A percentile compares a stretch with the other conserved stretches of the same genome.
Evolutionary conservation across 2,329 filamentous ascomycete species (phyloP).

Genomic region (Fusarium buharicum): DNA sequence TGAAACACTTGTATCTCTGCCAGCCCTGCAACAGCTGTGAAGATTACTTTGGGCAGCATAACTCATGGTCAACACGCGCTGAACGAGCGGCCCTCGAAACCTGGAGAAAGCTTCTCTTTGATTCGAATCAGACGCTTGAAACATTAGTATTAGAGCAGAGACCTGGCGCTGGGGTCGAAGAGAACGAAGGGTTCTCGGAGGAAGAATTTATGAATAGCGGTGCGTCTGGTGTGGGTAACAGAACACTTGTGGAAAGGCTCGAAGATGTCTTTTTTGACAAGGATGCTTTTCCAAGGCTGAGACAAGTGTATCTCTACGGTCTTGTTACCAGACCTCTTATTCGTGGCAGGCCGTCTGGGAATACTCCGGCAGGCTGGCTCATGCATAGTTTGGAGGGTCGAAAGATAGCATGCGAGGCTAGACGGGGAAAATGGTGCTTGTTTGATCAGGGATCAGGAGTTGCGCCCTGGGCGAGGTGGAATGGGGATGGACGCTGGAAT

Average conservation of each 20-base stretch:
- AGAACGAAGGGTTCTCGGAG: slow-evolving; percentile 18
- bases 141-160: slow-evolving; percentile 30
- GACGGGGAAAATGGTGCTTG: slow-evolving; percentile 18
- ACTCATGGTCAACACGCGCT: slow-evolving; percentile 14
- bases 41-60: slow-evolving; percentile 19
- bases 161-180: slow-evolving; percentile 8
- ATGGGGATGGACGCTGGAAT: slow-evolving; percentile 4
- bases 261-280: not conserved
- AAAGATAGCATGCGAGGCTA: slow-evolving; percentile 1
- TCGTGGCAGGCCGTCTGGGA: not conserved
- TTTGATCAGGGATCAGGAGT: slow-evolving; percentile 14
- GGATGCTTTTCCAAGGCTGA: not conserved
- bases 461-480: slow-evolving; percentile 12
- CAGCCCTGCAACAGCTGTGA: not conserved
- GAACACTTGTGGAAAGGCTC: not conserved
- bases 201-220: slow-evolving; percentile 17
- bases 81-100: not conserved
- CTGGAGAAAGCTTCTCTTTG: slow-evolving; percentile 6
- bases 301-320: slow-evolving; percentile 15
- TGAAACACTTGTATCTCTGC: slow-evolving; percentile 15
- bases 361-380: slow-evolving; percentile 4
- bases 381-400: not conserved
- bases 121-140: slow-evolving; percentile 7
- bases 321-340: not conserved
- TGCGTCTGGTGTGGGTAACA: slow-evolving; percentile 1